Evolutionary conservation across 106 monocot species (phyloP).

Genomic region (Dioscorea alata): DNA sequence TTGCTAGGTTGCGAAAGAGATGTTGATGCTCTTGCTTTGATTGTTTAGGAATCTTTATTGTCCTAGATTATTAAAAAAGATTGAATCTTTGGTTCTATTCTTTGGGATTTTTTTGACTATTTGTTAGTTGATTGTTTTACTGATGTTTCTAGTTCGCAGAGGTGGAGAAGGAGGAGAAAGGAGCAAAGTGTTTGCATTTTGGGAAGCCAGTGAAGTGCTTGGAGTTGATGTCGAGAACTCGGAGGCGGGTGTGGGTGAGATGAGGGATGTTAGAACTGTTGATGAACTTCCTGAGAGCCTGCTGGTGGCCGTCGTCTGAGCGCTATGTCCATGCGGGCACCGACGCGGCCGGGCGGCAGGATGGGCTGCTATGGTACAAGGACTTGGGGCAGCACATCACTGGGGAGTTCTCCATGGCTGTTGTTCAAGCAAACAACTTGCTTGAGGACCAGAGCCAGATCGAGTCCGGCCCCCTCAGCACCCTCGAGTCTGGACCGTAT

Average conservation of each 20-base stretch:
- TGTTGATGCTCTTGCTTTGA: no score
- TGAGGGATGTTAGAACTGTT: slow-evolving; percentile 43
- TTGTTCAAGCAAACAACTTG: slow-evolving; percentile 44
- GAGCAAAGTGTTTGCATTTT: not conserved
- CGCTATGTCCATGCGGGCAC: slow-evolving; percentile 15
- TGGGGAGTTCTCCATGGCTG: slow-evolving; percentile 53
- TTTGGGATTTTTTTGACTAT: not conserved
- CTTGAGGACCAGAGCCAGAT: slow-evolving; percentile 50
- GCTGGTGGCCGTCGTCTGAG: slow-evolving; percentile 23
- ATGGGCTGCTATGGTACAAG: slow-evolving; percentile 53
- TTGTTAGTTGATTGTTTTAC: not conserved
- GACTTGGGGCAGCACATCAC: slow-evolving; percentile 29
- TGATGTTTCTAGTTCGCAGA: not conserved
- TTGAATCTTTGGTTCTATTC: not conserved
- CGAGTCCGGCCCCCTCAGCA: slow-evolving; percentile 41
- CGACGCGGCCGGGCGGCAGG: slow-evolving; percentile 24
- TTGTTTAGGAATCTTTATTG: no score
- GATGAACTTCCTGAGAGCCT: slow-evolving; percentile 38
- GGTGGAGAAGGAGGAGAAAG: not conserved
- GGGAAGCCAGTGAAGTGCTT: not conserved
- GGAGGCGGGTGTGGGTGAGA: slow-evolving; percentile 24
- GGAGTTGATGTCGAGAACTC: slow-evolving; percentile 6
- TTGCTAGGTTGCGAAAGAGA: no score
- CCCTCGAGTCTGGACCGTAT: slow-evolving; percentile 29
- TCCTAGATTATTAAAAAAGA: no score